phyloP scores from a whole-genome alignment of 179 eudicot genomes.

The Corrigiola litoralis region DNA sequence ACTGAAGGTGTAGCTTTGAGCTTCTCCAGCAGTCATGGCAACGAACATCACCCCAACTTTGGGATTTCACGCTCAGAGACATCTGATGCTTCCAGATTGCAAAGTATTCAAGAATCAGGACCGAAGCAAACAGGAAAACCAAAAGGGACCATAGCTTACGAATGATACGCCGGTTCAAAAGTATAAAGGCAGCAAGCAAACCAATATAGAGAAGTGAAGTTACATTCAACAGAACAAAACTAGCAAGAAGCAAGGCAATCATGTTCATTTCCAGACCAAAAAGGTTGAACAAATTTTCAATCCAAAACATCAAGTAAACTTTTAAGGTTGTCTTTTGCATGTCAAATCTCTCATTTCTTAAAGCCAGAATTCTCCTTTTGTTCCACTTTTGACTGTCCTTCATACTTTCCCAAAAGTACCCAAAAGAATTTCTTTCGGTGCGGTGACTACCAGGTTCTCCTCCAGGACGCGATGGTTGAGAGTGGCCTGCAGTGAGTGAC shows the following conservation, averaged over 20 bases:
- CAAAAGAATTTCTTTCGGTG: conserved; percentile 39
- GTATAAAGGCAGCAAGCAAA: conserved; percentile 78
- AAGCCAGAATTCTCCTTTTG: conserved; percentile 60
- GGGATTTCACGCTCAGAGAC: conserved; percentile 29
- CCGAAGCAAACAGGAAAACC: conserved; percentile 70
- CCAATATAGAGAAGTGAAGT: conserved; percentile 81
- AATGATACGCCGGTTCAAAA: conserved; percentile 65
- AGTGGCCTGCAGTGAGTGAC: conserved; percentile 28
- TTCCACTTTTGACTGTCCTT: conserved; percentile 94
- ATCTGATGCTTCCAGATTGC: conserved; percentile 67
- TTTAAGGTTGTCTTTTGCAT: conserved; percentile 81
- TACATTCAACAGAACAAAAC: conserved; percentile 82
- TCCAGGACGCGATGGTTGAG: conserved; percentile 28
- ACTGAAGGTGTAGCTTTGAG: conserved; percentile 55
- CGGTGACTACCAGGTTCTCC: conserved; percentile 32
- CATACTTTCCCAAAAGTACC: conserved; percentile 63
- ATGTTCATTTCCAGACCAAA: conserved; percentile 96
- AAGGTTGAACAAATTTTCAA: conserved; percentile 88
- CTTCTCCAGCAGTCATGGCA: conserved; percentile 92
- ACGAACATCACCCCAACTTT: conserved; percentile 33
- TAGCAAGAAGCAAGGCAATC: conserved; percentile 82
- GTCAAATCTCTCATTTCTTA: conserved; percentile 87
- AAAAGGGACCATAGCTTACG: conserved; percentile 80
- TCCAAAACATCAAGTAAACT: conserved; percentile 88
- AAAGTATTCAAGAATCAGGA: conserved; percentile 76